These are phyloP conservation scores for Oldenlandia corymbosa DNA, from an alignment of 257 asterid species.

Conservation along the genomic window DNA sequence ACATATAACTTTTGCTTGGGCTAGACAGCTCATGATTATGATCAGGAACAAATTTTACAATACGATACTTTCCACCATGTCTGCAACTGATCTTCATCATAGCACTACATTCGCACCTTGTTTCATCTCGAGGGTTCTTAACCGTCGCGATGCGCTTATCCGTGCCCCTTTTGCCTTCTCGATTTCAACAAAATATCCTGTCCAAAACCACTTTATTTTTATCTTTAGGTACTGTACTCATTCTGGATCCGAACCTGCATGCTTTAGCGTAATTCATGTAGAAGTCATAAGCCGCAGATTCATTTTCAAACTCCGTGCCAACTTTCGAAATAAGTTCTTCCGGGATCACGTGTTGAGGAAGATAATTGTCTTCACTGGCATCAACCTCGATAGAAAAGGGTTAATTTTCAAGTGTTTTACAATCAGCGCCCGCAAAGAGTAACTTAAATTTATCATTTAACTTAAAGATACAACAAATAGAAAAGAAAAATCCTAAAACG, in stretches of 20 bases:
- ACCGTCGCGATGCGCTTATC: background rate
- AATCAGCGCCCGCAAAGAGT: too few relatives aligned
- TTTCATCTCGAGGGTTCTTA: background rate
- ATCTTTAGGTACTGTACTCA: background rate
- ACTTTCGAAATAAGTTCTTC: background rate
- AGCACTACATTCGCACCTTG: constrained; percentile 6
- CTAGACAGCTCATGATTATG: background rate
- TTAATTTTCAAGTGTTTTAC: too few relatives aligned
- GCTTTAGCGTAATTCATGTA: constrained; percentile 6
- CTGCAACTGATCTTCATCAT: too few relatives aligned
- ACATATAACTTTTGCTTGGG: too few relatives aligned
- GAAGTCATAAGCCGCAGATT: background rate
- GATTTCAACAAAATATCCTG: background rate
- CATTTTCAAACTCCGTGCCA: constrained; percentile 14
- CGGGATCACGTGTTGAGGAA: too few relatives aligned
- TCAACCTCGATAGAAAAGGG: too few relatives aligned
- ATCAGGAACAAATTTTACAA: background rate
- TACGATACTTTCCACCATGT: too few relatives aligned
- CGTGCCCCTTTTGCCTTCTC: background rate
- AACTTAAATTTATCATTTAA: too few relatives aligned
- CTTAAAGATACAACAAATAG: too few relatives aligned
- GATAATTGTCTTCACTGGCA: too few relatives aligned
- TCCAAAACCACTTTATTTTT: background rate
- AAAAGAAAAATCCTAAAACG: too few relatives aligned
- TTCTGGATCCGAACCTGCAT: constrained; percentile 5